A percentile compares a stretch with the other conserved stretches of the same genome.
Conservation (phyloP, 257 asterid species). For the Scutellaria barbata region DNA sequence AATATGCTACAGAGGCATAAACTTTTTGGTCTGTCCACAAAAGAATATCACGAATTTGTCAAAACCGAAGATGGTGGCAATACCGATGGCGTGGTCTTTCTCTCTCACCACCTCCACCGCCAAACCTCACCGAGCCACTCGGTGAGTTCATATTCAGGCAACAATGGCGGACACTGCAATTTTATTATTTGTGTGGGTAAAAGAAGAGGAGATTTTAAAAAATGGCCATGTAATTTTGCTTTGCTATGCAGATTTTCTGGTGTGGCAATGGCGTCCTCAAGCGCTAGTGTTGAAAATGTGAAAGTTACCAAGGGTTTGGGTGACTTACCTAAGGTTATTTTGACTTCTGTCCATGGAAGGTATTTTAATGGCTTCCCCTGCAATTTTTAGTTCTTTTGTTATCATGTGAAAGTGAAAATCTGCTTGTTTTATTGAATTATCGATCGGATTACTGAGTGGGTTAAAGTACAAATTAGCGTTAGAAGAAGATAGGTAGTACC, state of each 20-base stretch:
- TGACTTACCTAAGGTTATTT: conserved; percentile 70
- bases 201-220: not conserved
- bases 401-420: not conserved
- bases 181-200: not conserved
- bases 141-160: conserved; percentile 50
- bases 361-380: conserved; percentile 29
- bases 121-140: conserved; percentile 64
- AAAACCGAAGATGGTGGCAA: conserved; percentile 56
- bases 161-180: conserved; percentile 16
- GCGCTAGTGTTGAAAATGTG: conserved; percentile 58
- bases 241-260: conserved; percentile 56
- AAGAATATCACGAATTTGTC: conserved; percentile 22
- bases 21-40: not conserved
- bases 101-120: conserved; percentile 54
- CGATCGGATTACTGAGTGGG: conserved; percentile 5
- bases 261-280: conserved; percentile 74
- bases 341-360: conserved; percentile 93
- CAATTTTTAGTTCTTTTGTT: not conserved
- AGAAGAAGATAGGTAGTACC: not conserved
- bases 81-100: conserved; percentile 54
- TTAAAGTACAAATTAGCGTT: not conserved
- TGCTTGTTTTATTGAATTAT: not conserved
- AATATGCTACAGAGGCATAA: not conserved
- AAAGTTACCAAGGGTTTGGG: conserved; percentile 77
- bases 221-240: not conserved